Evolutionary conservation across 345 rosid genomes (phyloP).

Genomic region (Limnanthes douglasii): DNA sequence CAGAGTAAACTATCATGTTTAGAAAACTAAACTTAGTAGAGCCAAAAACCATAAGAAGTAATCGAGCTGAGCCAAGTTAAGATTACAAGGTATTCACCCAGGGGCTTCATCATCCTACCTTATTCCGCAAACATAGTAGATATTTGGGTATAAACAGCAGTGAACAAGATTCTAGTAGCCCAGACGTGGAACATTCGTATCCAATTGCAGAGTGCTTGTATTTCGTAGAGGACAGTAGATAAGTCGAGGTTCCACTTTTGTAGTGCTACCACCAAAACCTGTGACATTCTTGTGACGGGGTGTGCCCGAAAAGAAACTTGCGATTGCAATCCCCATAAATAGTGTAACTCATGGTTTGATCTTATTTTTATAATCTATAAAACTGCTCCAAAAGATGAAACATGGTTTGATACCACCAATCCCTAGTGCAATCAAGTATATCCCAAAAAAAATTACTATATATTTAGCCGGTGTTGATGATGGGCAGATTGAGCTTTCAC

Average conservation of each 20-base stretch:
- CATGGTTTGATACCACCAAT: conserved; percentile 97
- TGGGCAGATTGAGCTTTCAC: conserved; percentile 49
- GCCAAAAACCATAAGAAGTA: conserved; percentile 92
- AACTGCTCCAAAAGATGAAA: conserved; percentile 92
- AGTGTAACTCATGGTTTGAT: conserved; percentile 63
- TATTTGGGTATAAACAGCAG: conserved; percentile 80
- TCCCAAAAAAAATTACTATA: conserved; percentile 62
- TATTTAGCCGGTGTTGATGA: conserved; percentile 53
- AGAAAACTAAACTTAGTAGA: conserved; percentile 49
- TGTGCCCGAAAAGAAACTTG: conserved; percentile 85
- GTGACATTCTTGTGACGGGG: conserved; percentile 72
- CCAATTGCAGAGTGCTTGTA: conserved; percentile 48
- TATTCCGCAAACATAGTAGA: conserved; percentile 90
- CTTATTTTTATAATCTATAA: conserved; percentile 90
- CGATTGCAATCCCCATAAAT: conserved; percentile 79
- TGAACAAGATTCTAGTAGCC: conserved; percentile 80
- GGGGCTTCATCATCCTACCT: conserved; percentile 65
- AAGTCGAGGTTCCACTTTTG: conserved; percentile 37
- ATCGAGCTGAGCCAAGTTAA: conserved; percentile 82
- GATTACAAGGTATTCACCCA: conserved; percentile 88
- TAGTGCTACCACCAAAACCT: conserved; percentile 71
- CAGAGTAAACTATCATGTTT: conserved; percentile 47
- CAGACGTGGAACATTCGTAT: conserved; percentile 89
- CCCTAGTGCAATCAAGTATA: conserved; percentile 81
- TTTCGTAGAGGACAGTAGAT: conserved; percentile 66